Percentiles rank a stretch among this genome's conserved stretches.
phyloP scores from a whole-genome alignment of 1,139 yeast genomes.

The Blastobotrys arbuscula region DNA sequence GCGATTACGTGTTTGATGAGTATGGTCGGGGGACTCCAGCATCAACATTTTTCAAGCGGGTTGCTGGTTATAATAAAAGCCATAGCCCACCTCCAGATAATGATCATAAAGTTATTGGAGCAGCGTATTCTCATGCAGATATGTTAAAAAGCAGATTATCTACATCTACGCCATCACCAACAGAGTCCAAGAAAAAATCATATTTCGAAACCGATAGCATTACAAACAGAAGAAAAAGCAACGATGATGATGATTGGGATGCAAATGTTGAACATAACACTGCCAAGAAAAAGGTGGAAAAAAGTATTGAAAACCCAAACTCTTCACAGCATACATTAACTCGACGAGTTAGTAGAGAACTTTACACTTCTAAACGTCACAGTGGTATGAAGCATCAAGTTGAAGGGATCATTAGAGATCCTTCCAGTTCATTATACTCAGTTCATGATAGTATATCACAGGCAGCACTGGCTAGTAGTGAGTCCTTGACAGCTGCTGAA shows the following conservation, averaged over 20 bases:
- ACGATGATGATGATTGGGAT: constrained; percentile 91
- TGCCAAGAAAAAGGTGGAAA: constrained; percentile 32
- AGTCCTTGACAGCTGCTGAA: constrained; percentile 3
- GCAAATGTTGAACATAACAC: constrained; percentile 62
- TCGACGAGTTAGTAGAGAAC: constrained; percentile 12
- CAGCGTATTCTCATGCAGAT: constrained; percentile 40
- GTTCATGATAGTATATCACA: constrained; percentile 29
- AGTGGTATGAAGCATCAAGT: constrained; percentile 32
- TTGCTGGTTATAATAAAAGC: constrained; percentile 32
- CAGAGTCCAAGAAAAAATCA: constrained; percentile 15
- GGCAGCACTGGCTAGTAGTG: constrained; percentile 10
- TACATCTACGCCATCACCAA: constrained; percentile 7
- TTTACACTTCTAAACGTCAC: constrained; percentile 19
- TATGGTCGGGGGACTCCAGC: constrained; percentile 60
- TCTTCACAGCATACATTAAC: background rate
- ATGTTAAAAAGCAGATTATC: constrained; percentile 16
- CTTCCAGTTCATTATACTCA: constrained; percentile 35
- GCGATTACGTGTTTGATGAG: constrained; percentile 63
- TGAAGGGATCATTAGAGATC: constrained; percentile 37
- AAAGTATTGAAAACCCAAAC: constrained; percentile 27
- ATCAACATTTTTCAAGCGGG: constrained; percentile 51
- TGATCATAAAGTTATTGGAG: constrained; percentile 36
- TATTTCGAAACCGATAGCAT: constrained; percentile 76
- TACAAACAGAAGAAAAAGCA: constrained; percentile 43
- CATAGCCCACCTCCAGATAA: constrained; percentile 1